Evolutionary conservation across 495 filamentous ascomycete genomes (phyloP), one percentile per base, ranked within the genome.

Genomic region (Penicillium simplicissimum): DNA sequence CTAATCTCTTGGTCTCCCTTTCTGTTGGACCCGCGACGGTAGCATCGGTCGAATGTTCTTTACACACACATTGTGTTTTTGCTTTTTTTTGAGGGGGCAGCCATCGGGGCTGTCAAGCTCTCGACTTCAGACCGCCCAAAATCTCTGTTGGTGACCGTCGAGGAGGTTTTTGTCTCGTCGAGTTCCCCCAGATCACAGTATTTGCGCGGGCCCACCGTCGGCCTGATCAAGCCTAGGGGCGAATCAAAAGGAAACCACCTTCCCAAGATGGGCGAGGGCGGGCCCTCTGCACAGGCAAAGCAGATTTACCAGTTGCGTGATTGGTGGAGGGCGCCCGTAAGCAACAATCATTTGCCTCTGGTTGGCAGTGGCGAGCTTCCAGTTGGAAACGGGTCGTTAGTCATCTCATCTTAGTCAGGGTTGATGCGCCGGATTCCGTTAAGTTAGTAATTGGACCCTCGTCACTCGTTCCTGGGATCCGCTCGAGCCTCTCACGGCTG

Each of bases 101-200:
- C 23, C 3, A 45, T 23, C 42, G 9, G 9, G 38, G 38, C n/a
- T 42, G 23, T 21, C 42, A 3, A 11, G 11, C 19, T 23, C 17
- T 19, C n/a, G n/a, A 6, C n/a, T 42, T 9, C n/a, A 3, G 21
- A 23, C 10, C 10, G 14, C 6, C 0, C 10, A n/a, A 53, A 53
- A 53, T 53, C 51, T 53, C 51, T 53, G 51, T n/a, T 53, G 1
- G 25, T 31, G 31, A 53, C 28, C 28, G 2, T 62, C 43, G 37
- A 48, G 49, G 1, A 43, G 40, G 53, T 58, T 67, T 59, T 25
- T 52, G 52, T 54, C 52, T 66, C 19, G 1, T 45, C 19, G 17
- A 45, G 17, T 61, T 42, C 38, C 75, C 68, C 72, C 70, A 73
- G 73, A 78, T 75, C 64, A 65, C 60, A 70, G 62, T 52, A 48